Conservation (phyloP, 1,284 basidiomycete genomes). For the Rhizoctonia solani region DNA sequence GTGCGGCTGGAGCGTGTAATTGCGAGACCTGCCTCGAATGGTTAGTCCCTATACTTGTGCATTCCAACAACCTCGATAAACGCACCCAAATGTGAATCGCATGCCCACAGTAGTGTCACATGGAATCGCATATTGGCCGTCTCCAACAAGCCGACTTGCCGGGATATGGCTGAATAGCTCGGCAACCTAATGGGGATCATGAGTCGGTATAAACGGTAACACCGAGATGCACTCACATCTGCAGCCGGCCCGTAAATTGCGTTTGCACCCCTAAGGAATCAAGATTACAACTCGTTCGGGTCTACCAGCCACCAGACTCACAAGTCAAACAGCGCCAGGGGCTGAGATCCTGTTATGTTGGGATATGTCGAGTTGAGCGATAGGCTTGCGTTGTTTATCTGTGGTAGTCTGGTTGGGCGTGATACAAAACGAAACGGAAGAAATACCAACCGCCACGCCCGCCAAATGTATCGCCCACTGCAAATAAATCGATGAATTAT, state of each 20-base stretch:
- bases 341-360: constrained; percentile 56
- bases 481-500: constrained; percentile 69
- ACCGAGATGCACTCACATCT: constrained; percentile 57
- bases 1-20: constrained; percentile 71
- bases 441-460: constrained; percentile 57
- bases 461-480: constrained; percentile 77
- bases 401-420: not conserved
- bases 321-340: constrained; percentile 78
- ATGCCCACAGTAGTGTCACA: constrained; percentile 70
- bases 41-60: not conserved
- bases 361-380: constrained; percentile 70
- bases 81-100: constrained; percentile 75
- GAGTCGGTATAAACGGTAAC: not conserved
- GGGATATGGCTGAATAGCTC: constrained; percentile 66
- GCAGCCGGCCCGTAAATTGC: constrained; percentile 82
- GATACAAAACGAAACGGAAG: too few species aligned
- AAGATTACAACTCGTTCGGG: constrained; percentile 26
- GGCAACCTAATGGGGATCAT: constrained; percentile 57
- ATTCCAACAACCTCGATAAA: constrained; percentile 4
- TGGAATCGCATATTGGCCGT: constrained; percentile 81
- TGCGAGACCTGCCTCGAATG: constrained; percentile 52
- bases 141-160: constrained; percentile 66
- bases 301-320: constrained; percentile 46
- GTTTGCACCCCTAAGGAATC: constrained; percentile 61
- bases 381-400: constrained; percentile 66